Conservation (phyloP, 495 filamentous ascomycete genomes). For the Thozetella sp. region DNA sequence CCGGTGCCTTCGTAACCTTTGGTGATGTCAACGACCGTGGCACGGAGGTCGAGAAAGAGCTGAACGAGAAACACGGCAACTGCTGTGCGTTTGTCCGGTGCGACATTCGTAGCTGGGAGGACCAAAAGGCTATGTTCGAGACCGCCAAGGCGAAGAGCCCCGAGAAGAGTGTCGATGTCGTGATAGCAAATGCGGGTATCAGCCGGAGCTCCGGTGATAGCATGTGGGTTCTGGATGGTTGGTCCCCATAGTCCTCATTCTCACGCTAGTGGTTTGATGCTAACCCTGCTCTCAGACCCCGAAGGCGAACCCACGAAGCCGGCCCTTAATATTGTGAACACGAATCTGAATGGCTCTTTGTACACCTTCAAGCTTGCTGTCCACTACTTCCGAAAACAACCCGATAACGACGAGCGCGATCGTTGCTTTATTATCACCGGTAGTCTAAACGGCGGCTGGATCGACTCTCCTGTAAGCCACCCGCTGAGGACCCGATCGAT, state of each 20-base stretch:
- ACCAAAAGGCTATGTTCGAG: slow-evolving; percentile 24
- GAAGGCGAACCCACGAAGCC: slow-evolving; percentile 32
- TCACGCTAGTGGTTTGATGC: background rate
- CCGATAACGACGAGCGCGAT: slow-evolving; percentile 27
- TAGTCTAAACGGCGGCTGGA: slow-evolving; percentile 27
- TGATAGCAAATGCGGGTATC: slow-evolving; percentile 43
- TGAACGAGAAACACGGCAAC: slow-evolving; percentile 10
- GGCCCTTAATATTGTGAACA: slow-evolving; percentile 36
- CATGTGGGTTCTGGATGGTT: slow-evolving; percentile 33
- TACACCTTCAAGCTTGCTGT: slow-evolving; percentile 43
- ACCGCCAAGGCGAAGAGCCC: slow-evolving; percentile 19
- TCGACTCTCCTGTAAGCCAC: slow-evolving; percentile 23
- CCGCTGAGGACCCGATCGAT: background rate
- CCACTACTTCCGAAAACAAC: slow-evolving; percentile 41
- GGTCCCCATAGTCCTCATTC: background rate
- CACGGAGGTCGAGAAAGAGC: slow-evolving; percentile 18
- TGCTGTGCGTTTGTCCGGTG: slow-evolving; percentile 25
- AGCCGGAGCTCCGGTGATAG: slow-evolving; percentile 25
- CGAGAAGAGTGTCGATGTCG: slow-evolving; percentile 19
- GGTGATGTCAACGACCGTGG: slow-evolving; percentile 40
- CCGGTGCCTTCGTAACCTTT: slow-evolving; percentile 42
- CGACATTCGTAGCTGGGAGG: slow-evolving; percentile 31
- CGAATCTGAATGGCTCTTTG: slow-evolving; percentile 40
- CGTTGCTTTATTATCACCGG: slow-evolving; percentile 30
- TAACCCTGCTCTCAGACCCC: slow-evolving; percentile 18